Conservation (phyloP, 2,329 filamentous ascomycete species). For the Cladosporium sphaerospermum region DNA sequence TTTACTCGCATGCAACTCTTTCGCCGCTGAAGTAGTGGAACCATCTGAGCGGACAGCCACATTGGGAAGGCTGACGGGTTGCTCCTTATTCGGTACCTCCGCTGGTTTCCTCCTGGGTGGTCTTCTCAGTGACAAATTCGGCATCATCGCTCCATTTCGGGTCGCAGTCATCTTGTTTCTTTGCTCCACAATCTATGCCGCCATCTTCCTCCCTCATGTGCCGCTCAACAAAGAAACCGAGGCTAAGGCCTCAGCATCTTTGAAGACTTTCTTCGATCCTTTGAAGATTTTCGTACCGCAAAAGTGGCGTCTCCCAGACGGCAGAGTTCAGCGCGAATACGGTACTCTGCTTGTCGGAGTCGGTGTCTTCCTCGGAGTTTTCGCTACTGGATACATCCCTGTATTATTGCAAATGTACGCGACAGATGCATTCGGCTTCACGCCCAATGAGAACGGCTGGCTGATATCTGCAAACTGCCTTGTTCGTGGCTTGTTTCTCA, state of each 20-base stretch:
- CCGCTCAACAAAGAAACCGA: constrained; percentile 36
- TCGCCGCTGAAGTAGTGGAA: constrained; percentile 59
- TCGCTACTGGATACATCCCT: constrained; percentile 63
- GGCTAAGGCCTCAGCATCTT: constrained; percentile 29
- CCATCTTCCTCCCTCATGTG: constrained; percentile 44
- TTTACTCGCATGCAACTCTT: constrained; percentile 62
- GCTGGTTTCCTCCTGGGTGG: constrained; percentile 61
- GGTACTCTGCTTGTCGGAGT: constrained; percentile 58
- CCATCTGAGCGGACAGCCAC: constrained; percentile 56
- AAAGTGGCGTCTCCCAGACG: constrained; percentile 46
- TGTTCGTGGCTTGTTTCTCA: constrained; percentile 40
- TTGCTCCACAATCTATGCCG: constrained; percentile 36
- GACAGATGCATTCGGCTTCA: constrained; percentile 40
- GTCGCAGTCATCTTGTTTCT: constrained; percentile 54
- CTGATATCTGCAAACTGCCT: constrained; percentile 42
- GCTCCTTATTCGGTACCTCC: constrained; percentile 60
- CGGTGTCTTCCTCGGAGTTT: constrained; percentile 62
- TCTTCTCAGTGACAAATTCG: constrained; percentile 56
- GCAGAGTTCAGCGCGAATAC: constrained; percentile 49
- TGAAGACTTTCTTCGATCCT: constrained; percentile 56
- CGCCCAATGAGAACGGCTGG: constrained; percentile 40
- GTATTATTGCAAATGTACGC: constrained; percentile 49
- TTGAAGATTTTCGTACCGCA: constrained; percentile 57
- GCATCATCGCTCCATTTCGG: constrained; percentile 59
- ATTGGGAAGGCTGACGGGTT: constrained; percentile 60